phyloP scores from a whole-genome alignment of 2,329 filamentous ascomycete genomes.

The Ceratocystis albifundus region DNA sequence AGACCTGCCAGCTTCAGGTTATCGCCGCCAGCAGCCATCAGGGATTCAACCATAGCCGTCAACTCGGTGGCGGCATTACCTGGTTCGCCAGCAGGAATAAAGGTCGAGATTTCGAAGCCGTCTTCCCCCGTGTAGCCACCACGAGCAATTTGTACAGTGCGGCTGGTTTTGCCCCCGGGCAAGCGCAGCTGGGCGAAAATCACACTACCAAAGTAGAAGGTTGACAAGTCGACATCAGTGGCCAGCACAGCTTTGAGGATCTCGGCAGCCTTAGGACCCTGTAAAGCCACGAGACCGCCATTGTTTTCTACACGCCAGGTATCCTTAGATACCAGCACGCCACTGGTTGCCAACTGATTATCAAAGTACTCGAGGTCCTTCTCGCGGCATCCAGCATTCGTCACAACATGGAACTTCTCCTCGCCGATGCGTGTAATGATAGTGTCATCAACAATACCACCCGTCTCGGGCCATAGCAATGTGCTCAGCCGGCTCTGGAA shows the following conservation, averaged over 20 bases:
- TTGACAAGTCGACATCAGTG: slow-evolving; percentile 45
- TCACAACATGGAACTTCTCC: slow-evolving; percentile 80
- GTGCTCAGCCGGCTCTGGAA: slow-evolving; percentile 75
- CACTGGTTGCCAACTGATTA: slow-evolving; percentile 53
- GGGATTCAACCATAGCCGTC: slow-evolving; percentile 44
- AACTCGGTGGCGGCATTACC: slow-evolving; percentile 49
- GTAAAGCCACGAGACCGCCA: slow-evolving; percentile 74
- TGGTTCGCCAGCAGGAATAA: slow-evolving; percentile 36
- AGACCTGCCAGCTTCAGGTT: slow-evolving; percentile 70
- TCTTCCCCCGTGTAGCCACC: slow-evolving; percentile 97
- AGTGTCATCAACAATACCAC: slow-evolving; percentile 90
- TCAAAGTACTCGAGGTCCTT: slow-evolving; percentile 74
- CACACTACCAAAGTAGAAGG: slow-evolving; percentile 72
- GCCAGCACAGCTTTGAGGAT: slow-evolving; percentile 55
- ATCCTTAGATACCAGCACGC: slow-evolving; percentile 39
- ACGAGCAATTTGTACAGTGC: slow-evolving; percentile 56
- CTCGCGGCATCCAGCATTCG: slow-evolving; percentile 81
- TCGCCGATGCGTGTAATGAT: slow-evolving; percentile 71
- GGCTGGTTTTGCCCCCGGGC: slow-evolving; percentile 36
- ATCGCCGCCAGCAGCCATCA: slow-evolving; percentile 54
- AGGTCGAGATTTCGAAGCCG: slow-evolving; percentile 90
- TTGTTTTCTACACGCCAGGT: slow-evolving; percentile 59
- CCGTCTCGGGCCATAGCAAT: slow-evolving; percentile 64
- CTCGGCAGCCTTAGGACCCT: slow-evolving; percentile 66
- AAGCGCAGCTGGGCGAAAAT: slow-evolving; percentile 54